These are phyloP conservation scores for Orobanche coerulescens DNA, from an alignment of 257 asterid genomes.

Conservation along the genomic window DNA sequence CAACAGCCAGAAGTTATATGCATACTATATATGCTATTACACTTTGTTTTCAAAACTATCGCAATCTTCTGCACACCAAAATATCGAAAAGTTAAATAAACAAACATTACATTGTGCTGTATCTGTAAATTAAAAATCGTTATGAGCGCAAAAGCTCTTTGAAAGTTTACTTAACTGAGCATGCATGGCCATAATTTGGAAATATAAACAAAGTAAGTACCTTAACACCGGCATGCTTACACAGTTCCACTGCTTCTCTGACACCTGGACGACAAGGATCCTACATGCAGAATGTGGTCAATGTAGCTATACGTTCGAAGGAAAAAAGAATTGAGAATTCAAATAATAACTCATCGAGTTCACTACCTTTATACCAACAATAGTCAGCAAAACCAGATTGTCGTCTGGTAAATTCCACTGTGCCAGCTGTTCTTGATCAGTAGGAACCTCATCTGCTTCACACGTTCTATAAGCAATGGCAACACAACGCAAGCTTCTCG, in stretches of 20 bases:
- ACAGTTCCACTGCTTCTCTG: slow-evolving; percentile 76
- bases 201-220: slow-evolving; percentile 30
- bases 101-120: background rate
- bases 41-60: background rate
- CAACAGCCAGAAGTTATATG: background rate
- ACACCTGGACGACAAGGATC: slow-evolving; percentile 99
- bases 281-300: slow-evolving; percentile 31
- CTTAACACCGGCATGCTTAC: slow-evolving; percentile 90
- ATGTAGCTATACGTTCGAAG: background rate
- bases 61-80: background rate
- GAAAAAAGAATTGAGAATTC: background rate
- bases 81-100: too few relatives aligned
- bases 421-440: slow-evolving; percentile 56
- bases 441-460: slow-evolving; percentile 54
- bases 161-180: background rate
- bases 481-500: slow-evolving; percentile 87
- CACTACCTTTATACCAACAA: slow-evolving; percentile 86
- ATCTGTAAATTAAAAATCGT: slow-evolving; percentile 9
- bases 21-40: too few relatives aligned
- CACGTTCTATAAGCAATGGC: slow-evolving; percentile 75
- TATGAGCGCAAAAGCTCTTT: background rate
- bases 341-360: background rate
- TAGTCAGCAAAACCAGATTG: slow-evolving; percentile 65
- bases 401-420: slow-evolving; percentile 82
- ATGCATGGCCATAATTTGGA: background rate